Conservation (phyloP, 2,329 filamentous ascomycete genomes). For the Cercospora berteroae region DNA sequence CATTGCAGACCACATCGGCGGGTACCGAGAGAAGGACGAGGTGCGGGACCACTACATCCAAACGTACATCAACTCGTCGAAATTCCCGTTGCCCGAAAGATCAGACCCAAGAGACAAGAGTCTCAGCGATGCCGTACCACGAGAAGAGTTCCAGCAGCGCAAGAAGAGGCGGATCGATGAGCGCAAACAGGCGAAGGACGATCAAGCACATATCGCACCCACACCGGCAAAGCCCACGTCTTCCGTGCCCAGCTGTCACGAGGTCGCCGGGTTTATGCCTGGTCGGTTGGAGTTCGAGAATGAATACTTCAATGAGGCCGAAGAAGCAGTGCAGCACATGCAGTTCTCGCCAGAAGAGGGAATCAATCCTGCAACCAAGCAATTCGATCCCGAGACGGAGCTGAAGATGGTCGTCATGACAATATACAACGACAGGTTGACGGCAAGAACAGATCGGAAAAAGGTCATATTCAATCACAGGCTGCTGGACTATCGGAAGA, state of each 20-base stretch:
- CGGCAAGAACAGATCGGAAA: constrained; percentile 87
- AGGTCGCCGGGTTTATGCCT: constrained; percentile 98
- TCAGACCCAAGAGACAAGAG: constrained; percentile 79
- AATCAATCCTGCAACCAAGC: constrained; percentile 76
- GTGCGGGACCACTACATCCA: constrained; percentile 90
- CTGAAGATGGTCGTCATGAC: constrained; percentile 98
- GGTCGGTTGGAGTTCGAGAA: constrained; percentile 96
- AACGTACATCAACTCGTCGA: constrained; percentile 78
- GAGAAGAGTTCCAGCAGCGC: constrained; percentile 87
- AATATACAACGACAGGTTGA: constrained; percentile 91
- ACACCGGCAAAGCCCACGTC: constrained; percentile 90
- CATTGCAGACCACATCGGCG: constrained; percentile 96
- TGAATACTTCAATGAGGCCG: constrained; percentile 94
- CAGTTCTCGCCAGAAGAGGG: constrained; percentile 96
- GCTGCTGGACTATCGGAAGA: constrained; percentile 89
- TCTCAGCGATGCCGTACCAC: constrained; percentile 74
- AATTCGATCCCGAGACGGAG: constrained; percentile 93
- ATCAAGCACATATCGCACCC: constrained; percentile 75
- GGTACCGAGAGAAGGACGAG: constrained; percentile 90
- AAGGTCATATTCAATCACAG: constrained; percentile 96
- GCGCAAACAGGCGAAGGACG: constrained; percentile 81
- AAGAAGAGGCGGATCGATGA: constrained; percentile 94
- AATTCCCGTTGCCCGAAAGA: constrained; percentile 82
- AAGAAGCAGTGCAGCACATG: constrained; percentile 98
- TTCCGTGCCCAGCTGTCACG: constrained; percentile 92